A percentile compares a stretch with the other conserved stretches of the same genome.
These are phyloP conservation scores for Parietaria judaica DNA, from an alignment of 306 rosid species.

Conservation along the genomic window DNA sequence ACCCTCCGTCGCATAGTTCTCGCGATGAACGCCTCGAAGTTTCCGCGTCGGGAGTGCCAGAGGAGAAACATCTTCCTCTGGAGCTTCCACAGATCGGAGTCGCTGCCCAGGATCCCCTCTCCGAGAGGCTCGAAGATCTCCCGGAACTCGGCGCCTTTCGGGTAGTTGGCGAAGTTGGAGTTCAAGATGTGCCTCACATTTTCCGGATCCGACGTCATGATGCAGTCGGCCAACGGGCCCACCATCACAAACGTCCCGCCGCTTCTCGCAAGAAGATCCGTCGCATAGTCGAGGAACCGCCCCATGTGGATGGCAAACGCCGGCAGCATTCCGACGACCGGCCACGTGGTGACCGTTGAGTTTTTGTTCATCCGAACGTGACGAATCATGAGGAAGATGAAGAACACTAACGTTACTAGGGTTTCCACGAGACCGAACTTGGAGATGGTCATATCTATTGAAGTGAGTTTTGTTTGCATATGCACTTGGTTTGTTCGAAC, in stretches of 20 bases:
- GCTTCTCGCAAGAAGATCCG: slow-evolving; percentile 1
- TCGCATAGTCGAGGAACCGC: slow-evolving; percentile 15
- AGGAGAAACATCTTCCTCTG: slow-evolving; percentile 20
- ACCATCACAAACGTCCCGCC: slow-evolving; percentile 20
- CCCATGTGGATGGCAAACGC: not conserved
- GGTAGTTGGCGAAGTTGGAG: slow-evolving; percentile 16
- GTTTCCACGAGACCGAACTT: too few species aligned
- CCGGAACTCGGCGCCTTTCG: slow-evolving; percentile 21
- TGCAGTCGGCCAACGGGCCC: slow-evolving; percentile 21
- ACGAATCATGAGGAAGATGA: not conserved
- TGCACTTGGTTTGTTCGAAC: too few species aligned
- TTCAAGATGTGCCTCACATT: slow-evolving; percentile 30
- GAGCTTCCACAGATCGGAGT: slow-evolving; percentile 17
- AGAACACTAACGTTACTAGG: too few species aligned
- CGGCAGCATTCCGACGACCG: not conserved
- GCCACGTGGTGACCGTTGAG: not conserved
- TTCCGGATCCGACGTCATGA: slow-evolving; percentile 24
- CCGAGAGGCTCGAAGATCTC: slow-evolving; percentile 27
- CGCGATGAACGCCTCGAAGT: slow-evolving; percentile 12
- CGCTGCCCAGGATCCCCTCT: slow-evolving; percentile 29
- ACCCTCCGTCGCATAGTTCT: slow-evolving; percentile 18
- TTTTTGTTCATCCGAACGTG: not conserved
- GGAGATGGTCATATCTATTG: too few species aligned
- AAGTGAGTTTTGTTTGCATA: too few species aligned
- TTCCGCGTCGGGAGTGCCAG: not conserved